Conservation (phyloP, 495 filamentous ascomycete species). For the Penicillium cosmopolitanum region DNA sequence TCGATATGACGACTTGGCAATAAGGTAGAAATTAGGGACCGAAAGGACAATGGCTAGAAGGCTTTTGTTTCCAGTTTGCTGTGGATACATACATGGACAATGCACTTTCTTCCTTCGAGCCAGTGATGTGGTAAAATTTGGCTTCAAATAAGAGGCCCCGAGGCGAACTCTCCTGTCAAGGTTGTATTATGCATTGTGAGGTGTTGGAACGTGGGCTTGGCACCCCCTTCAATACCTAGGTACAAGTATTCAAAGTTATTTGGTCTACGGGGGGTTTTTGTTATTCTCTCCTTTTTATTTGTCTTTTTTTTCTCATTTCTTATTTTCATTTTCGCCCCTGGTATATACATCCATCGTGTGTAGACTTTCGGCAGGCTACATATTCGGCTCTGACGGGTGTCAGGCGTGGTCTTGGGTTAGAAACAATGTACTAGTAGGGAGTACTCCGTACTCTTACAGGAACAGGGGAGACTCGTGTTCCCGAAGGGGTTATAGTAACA, state of each 20-base stretch:
- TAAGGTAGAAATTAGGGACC: neutral
- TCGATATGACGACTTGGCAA: neutral
- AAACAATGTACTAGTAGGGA: neutral
- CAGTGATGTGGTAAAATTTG: neutral
- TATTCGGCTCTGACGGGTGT: neutral
- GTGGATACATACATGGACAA: constrained; percentile 11
- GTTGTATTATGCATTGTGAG: neutral
- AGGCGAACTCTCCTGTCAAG: neutral
- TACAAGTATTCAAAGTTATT: too few species aligned
- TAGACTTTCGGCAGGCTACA: neutral
- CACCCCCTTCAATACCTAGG: too few species aligned
- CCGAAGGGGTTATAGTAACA: neutral
- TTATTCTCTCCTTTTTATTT: neutral
- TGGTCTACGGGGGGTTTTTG: neutral
- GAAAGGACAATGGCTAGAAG: neutral
- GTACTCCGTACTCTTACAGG: neutral
- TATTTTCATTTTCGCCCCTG: neutral
- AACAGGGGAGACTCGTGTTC: neutral
- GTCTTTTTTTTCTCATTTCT: neutral
- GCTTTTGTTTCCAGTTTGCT: neutral
- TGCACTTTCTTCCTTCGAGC: neutral
- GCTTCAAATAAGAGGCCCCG: neutral
- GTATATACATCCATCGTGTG: neutral
- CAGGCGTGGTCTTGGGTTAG: neutral
- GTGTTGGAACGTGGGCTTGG: too few species aligned